A percentile compares a stretch with the other conserved stretches of the same genome.
phyloP scores from a whole-genome alignment of 306 rosid genomes.

The Cicer judaicum region DNA sequence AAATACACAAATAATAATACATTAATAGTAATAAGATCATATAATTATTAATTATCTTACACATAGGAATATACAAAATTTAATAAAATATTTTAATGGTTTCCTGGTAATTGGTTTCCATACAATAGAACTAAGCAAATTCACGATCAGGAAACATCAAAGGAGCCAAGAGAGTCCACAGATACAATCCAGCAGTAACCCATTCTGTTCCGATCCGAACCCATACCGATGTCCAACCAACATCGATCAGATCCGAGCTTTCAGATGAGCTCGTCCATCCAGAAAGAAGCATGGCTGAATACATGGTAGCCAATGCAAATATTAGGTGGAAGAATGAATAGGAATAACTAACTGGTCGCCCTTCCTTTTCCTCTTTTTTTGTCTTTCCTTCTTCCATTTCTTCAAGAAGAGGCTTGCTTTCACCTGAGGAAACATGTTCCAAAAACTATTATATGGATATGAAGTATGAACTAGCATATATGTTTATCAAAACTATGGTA shows the following conservation, averaged over 20 bases:
- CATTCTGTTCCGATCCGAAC: conserved; percentile 88
- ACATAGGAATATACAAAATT: too few species aligned
- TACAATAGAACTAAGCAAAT: conserved; percentile 54
- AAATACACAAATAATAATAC: too few species aligned
- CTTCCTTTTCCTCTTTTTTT: conserved; percentile 70
- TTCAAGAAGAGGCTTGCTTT: conserved; percentile 70
- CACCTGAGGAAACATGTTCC: conserved; percentile 49
- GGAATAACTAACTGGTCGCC: conserved; percentile 76
- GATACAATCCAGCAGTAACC: conserved; percentile 79
- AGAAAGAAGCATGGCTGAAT: conserved; percentile 95
- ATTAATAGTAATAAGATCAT: too few species aligned
- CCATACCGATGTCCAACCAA: conserved; percentile 99
- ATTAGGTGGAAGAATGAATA: conserved; percentile 92
- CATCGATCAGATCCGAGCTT: conserved; percentile 82
- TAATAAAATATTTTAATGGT: not conserved
- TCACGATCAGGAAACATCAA: conserved; percentile 74
- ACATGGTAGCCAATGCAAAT: conserved; percentile 95
- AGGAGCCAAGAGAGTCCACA: conserved; percentile 88
- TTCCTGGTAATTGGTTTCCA: not conserved
- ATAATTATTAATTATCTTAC: too few species aligned
- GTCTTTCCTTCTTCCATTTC: conserved; percentile 79
- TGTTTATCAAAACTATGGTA: not conserved
- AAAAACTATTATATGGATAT: not conserved
- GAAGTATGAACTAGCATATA: conserved; percentile 4
- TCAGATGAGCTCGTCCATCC: conserved; percentile 86